phyloP scores from a whole-genome alignment of 805 yeast genomes.

The Kluyveromyces lactis region DNA sequence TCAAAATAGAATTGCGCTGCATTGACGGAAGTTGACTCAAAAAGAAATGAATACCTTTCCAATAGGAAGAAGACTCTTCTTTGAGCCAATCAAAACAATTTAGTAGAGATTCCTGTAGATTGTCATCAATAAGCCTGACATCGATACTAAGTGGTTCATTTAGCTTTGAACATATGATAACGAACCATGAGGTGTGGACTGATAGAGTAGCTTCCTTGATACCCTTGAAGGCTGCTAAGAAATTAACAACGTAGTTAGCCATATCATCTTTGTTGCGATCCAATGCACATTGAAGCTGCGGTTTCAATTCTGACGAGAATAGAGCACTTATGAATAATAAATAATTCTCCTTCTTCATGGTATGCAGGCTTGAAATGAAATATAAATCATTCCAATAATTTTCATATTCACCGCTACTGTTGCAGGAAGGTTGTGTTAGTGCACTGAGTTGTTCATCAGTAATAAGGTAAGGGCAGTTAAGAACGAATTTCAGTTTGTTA shows the following conservation, averaged over 20 bases:
- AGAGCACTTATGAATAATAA: not conserved
- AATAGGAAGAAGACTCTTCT: not conserved
- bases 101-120: not conserved
- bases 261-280: not conserved
- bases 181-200: not conserved
- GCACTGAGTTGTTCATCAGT: not conserved
- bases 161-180: not conserved
- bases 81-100: not conserved
- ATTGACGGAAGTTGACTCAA: not conserved
- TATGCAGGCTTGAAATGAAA: not conserved
- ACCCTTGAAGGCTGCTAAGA: not conserved
- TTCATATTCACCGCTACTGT: not conserved
- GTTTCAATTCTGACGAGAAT: not conserved
- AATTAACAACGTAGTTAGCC: not conserved
- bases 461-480: not conserved
- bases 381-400: slow-evolving; percentile 1
- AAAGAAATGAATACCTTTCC: not conserved
- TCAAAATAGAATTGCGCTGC: not conserved
- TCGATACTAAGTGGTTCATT: not conserved
- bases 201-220: not conserved
- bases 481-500: not conserved
- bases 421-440: not conserved
- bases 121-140: not conserved
- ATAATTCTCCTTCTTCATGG: not conserved
- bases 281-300: not conserved